Percentiles rank a stretch among this genome's conserved stretches.
phyloP scores from a whole-genome alignment of 2,329 filamentous ascomycete genomes.

The Dendryphion nanum region DNA sequence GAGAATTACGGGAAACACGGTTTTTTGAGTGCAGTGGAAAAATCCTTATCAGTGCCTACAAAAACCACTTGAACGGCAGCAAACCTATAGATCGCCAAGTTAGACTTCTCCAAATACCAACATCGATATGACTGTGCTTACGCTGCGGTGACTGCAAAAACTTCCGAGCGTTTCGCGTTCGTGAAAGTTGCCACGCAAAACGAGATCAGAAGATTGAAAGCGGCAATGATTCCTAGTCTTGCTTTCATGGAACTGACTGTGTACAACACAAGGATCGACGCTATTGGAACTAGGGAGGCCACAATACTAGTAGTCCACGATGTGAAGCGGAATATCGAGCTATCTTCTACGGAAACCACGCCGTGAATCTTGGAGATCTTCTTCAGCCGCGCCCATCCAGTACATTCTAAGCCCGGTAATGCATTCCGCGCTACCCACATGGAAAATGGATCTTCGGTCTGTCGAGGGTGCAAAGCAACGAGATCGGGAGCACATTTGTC shows the following conservation, averaged over 20 bases:
- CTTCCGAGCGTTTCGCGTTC: conserved; percentile 19
- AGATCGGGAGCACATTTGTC: conserved; percentile 10
- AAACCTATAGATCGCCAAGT: neutral
- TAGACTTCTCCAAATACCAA: neutral
- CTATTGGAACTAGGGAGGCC: conserved; percentile 20
- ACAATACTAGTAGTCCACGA: conserved; percentile 18
- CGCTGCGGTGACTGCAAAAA: conserved; percentile 27
- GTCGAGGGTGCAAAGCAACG: conserved; percentile 11
- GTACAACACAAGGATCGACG: conserved; percentile 16
- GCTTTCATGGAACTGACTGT: conserved; percentile 10
- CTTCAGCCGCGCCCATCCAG: conserved; percentile 11
- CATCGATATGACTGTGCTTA: conserved; percentile 10
- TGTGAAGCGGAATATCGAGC: conserved; percentile 12
- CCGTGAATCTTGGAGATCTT: conserved; percentile 10
- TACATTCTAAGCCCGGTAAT: conserved; percentile 7
- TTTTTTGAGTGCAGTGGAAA: no score
- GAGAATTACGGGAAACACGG: no score
- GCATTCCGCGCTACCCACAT: conserved; percentile 11
- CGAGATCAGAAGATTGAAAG: conserved; percentile 21
- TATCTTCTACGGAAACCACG: conserved; percentile 8
- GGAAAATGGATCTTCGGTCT: conserved; percentile 17
- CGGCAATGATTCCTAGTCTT: conserved; percentile 15
- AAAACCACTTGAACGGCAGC: neutral
- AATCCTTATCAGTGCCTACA: neutral
- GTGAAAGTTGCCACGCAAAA: conserved; percentile 18